Percentiles rank a stretch among this genome's conserved stretches.
These are phyloP conservation scores for Trifolium repens DNA, from an alignment of 306 rosid genomes.

Conservation along the genomic window DNA sequence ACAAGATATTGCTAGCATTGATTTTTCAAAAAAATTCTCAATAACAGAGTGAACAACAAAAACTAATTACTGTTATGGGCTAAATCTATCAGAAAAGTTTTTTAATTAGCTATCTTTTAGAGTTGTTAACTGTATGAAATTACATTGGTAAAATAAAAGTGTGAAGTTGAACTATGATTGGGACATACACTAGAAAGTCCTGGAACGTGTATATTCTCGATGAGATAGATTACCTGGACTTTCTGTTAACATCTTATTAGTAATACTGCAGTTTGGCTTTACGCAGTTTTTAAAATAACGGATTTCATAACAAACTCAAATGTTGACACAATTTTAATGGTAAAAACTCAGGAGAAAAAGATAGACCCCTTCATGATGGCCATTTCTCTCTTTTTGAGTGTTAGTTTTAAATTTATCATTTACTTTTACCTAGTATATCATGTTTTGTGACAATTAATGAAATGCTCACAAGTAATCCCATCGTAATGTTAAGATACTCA, in stretches of 20 bases:
- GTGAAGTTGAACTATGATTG: conserved; percentile 8
- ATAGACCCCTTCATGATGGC: conserved; percentile 19
- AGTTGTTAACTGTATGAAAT: conserved; percentile 6
- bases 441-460: conserved; percentile 15
- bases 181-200: conserved; percentile 6
- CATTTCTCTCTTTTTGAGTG: conserved; percentile 16
- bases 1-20: neutral
- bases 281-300: conserved; percentile 9
- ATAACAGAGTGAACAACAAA: neutral
- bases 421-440: conserved; percentile 2
- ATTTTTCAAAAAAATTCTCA: conserved; percentile 6
- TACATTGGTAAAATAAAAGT: neutral
- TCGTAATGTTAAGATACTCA: conserved; percentile 56
- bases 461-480: conserved; percentile 19
- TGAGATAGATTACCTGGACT: conserved; percentile 8
- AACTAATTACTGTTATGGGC: neutral
- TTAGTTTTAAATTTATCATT: conserved; percentile 29
- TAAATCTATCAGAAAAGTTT: neutral
- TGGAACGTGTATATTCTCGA: neutral
- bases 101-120: neutral
- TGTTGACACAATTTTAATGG: conserved; percentile 17
- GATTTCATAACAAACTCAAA: conserved; percentile 1
- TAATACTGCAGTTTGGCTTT: neutral
- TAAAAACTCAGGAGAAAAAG: neutral
- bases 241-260: neutral